Conservation (phyloP, 345 rosid species). For the Bruguiera parviflora region DNA sequence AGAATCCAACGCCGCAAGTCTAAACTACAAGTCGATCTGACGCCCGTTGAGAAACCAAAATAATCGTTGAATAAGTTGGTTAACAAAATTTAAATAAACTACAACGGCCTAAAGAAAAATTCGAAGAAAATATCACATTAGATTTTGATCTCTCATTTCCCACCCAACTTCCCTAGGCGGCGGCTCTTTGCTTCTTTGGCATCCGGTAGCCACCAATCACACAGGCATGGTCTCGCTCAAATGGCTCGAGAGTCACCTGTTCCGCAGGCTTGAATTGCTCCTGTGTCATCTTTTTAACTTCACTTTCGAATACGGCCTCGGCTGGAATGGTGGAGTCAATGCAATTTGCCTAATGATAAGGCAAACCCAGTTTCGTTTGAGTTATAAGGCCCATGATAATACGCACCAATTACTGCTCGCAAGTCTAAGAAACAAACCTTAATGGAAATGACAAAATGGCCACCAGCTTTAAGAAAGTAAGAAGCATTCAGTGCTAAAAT, state of each 20-base stretch:
- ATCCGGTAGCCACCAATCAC: slow-evolving; percentile 71
- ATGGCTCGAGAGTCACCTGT: slow-evolving; percentile 77
- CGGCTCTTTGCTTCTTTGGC: slow-evolving; percentile 68
- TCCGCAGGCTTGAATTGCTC: slow-evolving; percentile 78
- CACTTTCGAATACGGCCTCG: slow-evolving; percentile 60
- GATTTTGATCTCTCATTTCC: too few species aligned
- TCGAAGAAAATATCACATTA: too few species aligned
- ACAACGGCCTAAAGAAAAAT: too few species aligned
- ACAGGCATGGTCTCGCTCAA: slow-evolving; percentile 85
- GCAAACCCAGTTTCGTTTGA: too few species aligned
- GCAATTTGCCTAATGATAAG: slow-evolving; percentile 56
- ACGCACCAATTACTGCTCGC: too few species aligned
- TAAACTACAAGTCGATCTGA: too few species aligned
- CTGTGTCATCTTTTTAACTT: slow-evolving; percentile 71
- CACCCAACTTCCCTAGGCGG: slow-evolving; percentile 1
- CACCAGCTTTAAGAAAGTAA: slow-evolving; percentile 73
- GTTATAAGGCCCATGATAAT: too few species aligned
- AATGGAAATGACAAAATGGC: slow-evolving; percentile 88
- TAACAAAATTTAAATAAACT: too few species aligned
- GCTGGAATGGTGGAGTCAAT: slow-evolving; percentile 78
- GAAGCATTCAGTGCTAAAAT: slow-evolving; percentile 75
- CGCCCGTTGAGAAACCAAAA: too few species aligned
- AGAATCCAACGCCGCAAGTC: too few species aligned
- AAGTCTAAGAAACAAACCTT: slow-evolving; percentile 48
- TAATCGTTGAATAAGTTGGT: too few species aligned